These are phyloP conservation scores for Populus deltoides DNA, from an alignment of 345 rosid species.

Conservation along the genomic window DNA sequence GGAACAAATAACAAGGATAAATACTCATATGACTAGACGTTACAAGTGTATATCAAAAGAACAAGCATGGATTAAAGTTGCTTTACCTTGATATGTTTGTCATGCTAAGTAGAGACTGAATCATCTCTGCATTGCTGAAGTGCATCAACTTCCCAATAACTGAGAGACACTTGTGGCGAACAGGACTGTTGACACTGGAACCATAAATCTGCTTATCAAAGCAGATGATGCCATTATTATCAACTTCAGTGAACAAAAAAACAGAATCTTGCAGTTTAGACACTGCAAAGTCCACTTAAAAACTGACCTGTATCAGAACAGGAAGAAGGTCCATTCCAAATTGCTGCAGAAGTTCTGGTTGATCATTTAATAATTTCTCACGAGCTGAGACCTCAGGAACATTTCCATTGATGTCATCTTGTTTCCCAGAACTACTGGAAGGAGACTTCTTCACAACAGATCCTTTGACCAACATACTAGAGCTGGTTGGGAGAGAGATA, in stretches of 20 bases:
- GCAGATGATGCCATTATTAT: constrained; percentile 18
- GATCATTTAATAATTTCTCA: constrained; percentile 77
- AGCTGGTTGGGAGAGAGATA: constrained; percentile 75
- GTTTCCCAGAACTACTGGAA: constrained; percentile 62
- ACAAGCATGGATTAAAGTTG: not conserved
- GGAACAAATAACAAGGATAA: constrained; percentile 17
- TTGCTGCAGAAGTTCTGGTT: constrained; percentile 90
- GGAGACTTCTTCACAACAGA: constrained; percentile 61
- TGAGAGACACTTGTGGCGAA: constrained; percentile 95
- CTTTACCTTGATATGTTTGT: constrained; percentile 94
- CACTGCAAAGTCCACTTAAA: constrained; percentile 2
- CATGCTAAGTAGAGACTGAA: constrained; percentile 69
- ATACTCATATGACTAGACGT: constrained; percentile 5
- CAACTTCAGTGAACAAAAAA: constrained; percentile 4
- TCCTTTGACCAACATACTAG: constrained; percentile 69
- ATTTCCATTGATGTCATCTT: constrained; percentile 58
- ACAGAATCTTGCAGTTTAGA: not conserved
- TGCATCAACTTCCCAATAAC: constrained; percentile 95
- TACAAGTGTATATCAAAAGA: not conserved
- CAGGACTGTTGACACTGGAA: constrained; percentile 86
- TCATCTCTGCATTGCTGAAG: constrained; percentile 87
- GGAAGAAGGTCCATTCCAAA: constrained; percentile 98
- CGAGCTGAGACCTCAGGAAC: constrained; percentile 63
- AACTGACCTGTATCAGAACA: constrained; percentile 79
- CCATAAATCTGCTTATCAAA: constrained; percentile 78